These are phyloP conservation scores for Salix exigua DNA, from an alignment of 345 rosid species.

Conservation along the genomic window DNA sequence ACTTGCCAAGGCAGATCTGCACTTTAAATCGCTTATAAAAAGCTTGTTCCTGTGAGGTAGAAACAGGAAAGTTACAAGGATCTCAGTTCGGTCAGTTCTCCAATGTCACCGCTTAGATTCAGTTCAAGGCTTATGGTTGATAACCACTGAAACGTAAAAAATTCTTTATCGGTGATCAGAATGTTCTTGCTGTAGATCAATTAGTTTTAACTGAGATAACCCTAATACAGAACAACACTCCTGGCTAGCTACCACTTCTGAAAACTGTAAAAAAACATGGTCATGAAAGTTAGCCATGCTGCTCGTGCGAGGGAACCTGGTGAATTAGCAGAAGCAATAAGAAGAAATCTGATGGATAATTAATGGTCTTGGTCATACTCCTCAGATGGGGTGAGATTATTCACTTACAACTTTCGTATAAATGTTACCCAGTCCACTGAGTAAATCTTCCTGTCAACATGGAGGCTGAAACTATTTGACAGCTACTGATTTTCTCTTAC, in stretches of 20 bases:
- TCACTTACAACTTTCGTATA: no score
- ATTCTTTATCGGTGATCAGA: background rate
- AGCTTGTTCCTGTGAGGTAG: background rate
- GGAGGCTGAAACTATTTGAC: no score
- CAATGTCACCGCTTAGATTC: conserved; percentile 78
- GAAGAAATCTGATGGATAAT: no score
- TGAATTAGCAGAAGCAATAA: no score
- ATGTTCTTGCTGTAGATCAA: background rate
- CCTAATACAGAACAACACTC: background rate
- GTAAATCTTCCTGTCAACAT: background rate
- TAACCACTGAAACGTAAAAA: conserved; percentile 44
- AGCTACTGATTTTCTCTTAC: no score
- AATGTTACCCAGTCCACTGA: no score
- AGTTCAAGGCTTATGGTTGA: conserved; percentile 79
- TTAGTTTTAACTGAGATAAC: background rate
- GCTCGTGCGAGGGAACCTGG: no score
- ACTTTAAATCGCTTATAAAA: background rate
- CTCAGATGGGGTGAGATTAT: no score
- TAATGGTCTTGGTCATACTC: no score
- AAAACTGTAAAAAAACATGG: no score
- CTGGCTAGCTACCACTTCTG: no score
- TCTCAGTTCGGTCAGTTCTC: conserved; percentile 69
- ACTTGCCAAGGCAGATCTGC: background rate
- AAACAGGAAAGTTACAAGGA: conserved; percentile 54
- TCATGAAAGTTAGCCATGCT: no score